Evolutionary conservation across 2,329 filamentous ascomycete species (phyloP).

Genomic region (Triangularia verruculosa): DNA sequence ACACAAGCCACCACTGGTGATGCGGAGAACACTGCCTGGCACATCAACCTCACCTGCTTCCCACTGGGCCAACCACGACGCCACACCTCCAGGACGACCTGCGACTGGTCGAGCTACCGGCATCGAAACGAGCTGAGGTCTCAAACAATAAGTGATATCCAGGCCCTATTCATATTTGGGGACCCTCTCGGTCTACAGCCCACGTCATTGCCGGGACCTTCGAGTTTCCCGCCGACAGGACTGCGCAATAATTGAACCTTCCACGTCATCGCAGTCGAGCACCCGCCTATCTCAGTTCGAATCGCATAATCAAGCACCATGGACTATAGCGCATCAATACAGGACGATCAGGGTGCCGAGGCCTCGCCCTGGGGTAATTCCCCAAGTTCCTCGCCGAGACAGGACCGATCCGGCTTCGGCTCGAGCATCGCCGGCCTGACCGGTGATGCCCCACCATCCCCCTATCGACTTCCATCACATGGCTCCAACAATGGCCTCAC

Average conservation of each 20-base stretch:
- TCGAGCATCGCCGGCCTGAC: conserved; percentile 33
- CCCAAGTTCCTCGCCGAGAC: conserved; percentile 49
- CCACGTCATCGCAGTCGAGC: conserved; percentile 23
- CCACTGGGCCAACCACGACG: background rate
- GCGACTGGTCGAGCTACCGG: background rate
- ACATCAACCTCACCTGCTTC: conserved; percentile 3
- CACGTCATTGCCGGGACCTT: background rate
- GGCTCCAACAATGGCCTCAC: conserved; percentile 44
- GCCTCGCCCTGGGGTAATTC: conserved; percentile 57
- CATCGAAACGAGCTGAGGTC: background rate
- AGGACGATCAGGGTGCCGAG: conserved; percentile 53
- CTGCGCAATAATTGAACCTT: background rate
- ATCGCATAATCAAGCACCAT: conserved; percentile 36
- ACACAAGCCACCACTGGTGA: background rate
- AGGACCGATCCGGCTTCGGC: conserved; percentile 44
- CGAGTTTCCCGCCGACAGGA: background rate
- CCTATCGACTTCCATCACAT: conserved; percentile 41
- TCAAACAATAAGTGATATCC: background rate
- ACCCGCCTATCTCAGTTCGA: background rate
- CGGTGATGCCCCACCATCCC: conserved; percentile 38
- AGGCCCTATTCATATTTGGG: background rate
- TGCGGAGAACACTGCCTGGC: conserved; percentile 2
- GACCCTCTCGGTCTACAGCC: background rate
- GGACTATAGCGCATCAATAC: conserved; percentile 58
- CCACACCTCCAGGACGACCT: background rate